Conservation (phyloP, 2,329 filamentous ascomycete species). For the Harringtonia aguacate region DNA sequence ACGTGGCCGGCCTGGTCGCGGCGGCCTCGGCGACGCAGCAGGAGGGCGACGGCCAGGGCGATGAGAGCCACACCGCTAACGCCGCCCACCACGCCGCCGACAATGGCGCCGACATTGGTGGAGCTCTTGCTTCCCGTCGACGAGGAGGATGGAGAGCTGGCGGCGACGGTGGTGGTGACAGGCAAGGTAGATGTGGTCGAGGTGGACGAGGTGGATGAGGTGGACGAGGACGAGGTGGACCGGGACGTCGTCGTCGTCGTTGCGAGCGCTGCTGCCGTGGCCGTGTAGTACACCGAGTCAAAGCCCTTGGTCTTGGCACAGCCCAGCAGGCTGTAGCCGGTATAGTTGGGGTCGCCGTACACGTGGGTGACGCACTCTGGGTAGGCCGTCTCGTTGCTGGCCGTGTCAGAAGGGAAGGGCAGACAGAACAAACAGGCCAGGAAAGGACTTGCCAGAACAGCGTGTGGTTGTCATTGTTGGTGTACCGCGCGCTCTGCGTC, state of each 20-base stretch:
- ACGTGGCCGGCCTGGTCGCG: conserved; percentile 5
- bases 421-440: neutral
- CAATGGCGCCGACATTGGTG: conserved; percentile 17
- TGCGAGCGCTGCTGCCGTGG: conserved; percentile 1
- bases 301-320: conserved; percentile 16
- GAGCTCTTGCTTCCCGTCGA: neutral
- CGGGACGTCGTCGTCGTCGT: neutral
- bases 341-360: conserved; percentile 14
- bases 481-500: conserved; percentile 12
- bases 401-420: neutral
- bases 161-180: neutral
- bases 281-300: conserved; percentile 14
- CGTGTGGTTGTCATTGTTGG: conserved; percentile 16
- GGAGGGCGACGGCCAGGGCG: conserved; percentile 17
- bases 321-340: conserved; percentile 19
- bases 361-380: conserved; percentile 20
- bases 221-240: neutral
- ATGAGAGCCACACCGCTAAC: conserved; percentile 20
- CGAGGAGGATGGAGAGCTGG: neutral
- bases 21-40: conserved; percentile 17
- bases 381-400: conserved; percentile 13
- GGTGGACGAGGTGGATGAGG: neutral
- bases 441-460: conserved; percentile 19
- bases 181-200: neutral
- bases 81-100: conserved; percentile 18